A percentile compares a stretch with the other conserved stretches of the same genome.
Evolutionary conservation across 148 eudicot species (phyloP).

Genomic region (Gaultheria prostrata): DNA sequence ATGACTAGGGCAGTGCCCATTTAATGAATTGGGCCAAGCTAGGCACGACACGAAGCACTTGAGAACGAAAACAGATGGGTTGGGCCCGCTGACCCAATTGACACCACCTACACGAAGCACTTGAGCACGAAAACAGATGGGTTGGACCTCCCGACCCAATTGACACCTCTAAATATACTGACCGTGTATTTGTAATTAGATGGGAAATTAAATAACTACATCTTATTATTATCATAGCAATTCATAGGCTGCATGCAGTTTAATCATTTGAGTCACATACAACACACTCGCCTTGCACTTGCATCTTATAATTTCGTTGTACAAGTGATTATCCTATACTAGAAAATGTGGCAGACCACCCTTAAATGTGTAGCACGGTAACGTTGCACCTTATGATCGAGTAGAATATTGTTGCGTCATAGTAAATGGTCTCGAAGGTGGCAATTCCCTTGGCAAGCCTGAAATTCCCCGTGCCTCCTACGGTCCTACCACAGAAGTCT

Average conservation of each 20-base stretch:
- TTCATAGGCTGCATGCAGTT: not conserved
- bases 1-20: too few species aligned
- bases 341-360: not conserved
- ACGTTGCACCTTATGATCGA: not conserved
- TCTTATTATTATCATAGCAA: not conserved
- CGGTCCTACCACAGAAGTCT: not conserved
- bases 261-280: not conserved
- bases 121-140: not conserved
- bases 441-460: slow-evolving; percentile 13
- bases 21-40: too few species aligned
- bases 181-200: not conserved
- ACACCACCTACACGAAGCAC: too few species aligned
- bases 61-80: too few species aligned
- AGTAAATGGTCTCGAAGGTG: not conserved
- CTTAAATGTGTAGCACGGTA: not conserved
- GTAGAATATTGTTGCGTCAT: not conserved
- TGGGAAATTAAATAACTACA: not conserved
- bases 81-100: too few species aligned
- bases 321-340: not conserved
- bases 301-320: not conserved
- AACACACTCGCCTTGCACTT: not conserved
- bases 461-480: slow-evolving; percentile 7
- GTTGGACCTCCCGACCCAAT: not conserved
- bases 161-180: not conserved
- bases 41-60: too few species aligned